Base-by-base conservation (phyloP, 768 basidiomycete species). In the Tephrocybe rancida region DNA sequence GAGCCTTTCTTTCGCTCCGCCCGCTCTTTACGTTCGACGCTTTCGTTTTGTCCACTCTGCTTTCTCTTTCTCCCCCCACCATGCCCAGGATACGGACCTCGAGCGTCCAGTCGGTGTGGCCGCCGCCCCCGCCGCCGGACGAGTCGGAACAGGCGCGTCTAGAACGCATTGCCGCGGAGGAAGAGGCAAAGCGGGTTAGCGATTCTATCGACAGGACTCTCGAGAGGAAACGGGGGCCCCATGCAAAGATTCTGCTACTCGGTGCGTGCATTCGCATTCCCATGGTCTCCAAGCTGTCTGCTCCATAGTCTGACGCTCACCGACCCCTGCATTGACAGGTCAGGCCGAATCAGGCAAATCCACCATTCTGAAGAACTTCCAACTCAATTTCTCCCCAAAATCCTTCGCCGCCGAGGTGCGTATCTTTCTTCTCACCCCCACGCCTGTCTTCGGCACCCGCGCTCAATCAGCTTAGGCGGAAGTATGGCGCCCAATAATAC, bases 341-440 rank as follows among this genome's bases (percentile, higher is more conserved):
- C 86, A 86, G 65, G 81, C 85, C 27, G 85, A 86, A 69, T 83
- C 84, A 5, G 86, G 86, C 26, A 87, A 87, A 64, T 85, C 84
- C 0, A 86, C 86, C 0, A 74, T 85, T 25, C 67, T 87, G 39
- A 86, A 86, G 70, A 85, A 85, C 63, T 84, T 86, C 57, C 83
- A 86, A 60, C 72, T 86, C 26, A 73, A 79, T 41, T 85, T 83
- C 55, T 76, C 83, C 7, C 85, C 86, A 0, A 77, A 77, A 54
- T 77, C 83, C 1, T 85, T 87, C 58, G 69, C 76, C 37, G 74
- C 77, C 2, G 84, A 87, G 69, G 77, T 77, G 25, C n/a, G 67
- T 48, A 10, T 44, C 11, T 27, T 45, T 38, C 48, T 21, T 7
- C 6, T 19, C 21, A 41, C 39, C 32, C 42, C 34, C 21, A 7